Evolutionary conservation across 768 basidiomycete genomes (phyloP).

Genomic region (Leccinum uliginosum): DNA sequence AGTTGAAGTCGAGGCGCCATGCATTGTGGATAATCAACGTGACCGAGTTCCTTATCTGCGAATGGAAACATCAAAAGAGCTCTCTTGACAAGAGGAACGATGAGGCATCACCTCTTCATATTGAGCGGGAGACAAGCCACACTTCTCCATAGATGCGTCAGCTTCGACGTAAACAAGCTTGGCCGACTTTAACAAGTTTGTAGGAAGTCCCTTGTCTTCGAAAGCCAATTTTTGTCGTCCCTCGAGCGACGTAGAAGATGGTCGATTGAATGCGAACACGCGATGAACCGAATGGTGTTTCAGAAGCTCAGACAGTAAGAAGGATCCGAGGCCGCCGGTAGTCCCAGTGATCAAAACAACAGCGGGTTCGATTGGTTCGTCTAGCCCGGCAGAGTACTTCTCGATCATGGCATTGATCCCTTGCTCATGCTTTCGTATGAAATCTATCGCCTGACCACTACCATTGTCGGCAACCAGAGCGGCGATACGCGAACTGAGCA

Average conservation of each 20-base stretch:
- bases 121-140: slow-evolving; percentile 26
- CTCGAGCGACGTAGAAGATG: slow-evolving; percentile 13
- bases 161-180: slow-evolving; percentile 36
- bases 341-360: slow-evolving; percentile 38
- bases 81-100: neutral
- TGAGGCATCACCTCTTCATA: slow-evolving; percentile 16
- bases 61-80: too few relatives aligned
- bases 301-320: slow-evolving; percentile 31
- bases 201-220: slow-evolving; percentile 28
- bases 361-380: slow-evolving; percentile 4
- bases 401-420: slow-evolving; percentile 37
- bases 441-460: neutral
- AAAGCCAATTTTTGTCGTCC: slow-evolving; percentile 29
- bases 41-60: slow-evolving; percentile 31
- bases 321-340: slow-evolving; percentile 38
- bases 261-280: slow-evolving; percentile 34
- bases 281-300: slow-evolving; percentile 16
- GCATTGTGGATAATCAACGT: slow-evolving; percentile 40
- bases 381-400: slow-evolving; percentile 32
- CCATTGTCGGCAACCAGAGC: slow-evolving; percentile 3
- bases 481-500: slow-evolving; percentile 25
- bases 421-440: slow-evolving; percentile 8
- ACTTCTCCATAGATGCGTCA: slow-evolving; percentile 22
- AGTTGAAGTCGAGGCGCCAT: slow-evolving; percentile 43
- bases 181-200: slow-evolving; percentile 19